Evolutionary conservation across 768 basidiomycete genomes (phyloP).

Genomic region (Collybia mongolica): DNA sequence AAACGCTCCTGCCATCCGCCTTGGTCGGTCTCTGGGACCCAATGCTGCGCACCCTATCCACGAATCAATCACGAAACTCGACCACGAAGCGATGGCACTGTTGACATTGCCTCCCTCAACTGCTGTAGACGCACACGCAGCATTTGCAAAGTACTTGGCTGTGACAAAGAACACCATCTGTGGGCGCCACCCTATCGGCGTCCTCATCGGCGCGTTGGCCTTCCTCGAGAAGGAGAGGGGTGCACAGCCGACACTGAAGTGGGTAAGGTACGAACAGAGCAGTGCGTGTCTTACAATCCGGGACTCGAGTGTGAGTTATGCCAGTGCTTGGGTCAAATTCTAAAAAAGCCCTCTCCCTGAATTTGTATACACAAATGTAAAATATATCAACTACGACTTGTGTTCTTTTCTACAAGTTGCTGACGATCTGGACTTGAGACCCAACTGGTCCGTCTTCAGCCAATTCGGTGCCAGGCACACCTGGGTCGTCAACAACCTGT

Average conservation of each 20-base stretch:
- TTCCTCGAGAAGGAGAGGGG: slow-evolving; percentile 45
- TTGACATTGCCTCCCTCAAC: slow-evolving; percentile 57
- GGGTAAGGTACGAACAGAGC: slow-evolving; percentile 95
- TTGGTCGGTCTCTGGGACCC: slow-evolving; percentile 44
- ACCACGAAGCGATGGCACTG: slow-evolving; percentile 82
- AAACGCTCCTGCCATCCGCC: slow-evolving; percentile 42
- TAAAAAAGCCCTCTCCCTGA: slow-evolving; percentile 22
- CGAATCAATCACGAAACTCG: slow-evolving; percentile 78
- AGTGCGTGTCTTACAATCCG: slow-evolving; percentile 61
- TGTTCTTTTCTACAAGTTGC: slow-evolving; percentile 36
- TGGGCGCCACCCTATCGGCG: slow-evolving; percentile 93
- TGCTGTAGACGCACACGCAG: slow-evolving; percentile 51
- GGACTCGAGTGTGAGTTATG: slow-evolving; percentile 96
- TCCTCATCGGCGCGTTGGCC: slow-evolving; percentile 77
- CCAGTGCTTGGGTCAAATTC: slow-evolving; percentile 80
- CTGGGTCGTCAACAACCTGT: slow-evolving; percentile 71
- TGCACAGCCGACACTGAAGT: slow-evolving; percentile 51
- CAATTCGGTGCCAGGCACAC: slow-evolving; percentile 64
- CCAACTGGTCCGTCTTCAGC: slow-evolving; percentile 60
- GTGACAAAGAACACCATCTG: slow-evolving; percentile 94
- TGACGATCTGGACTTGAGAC: slow-evolving; percentile 38
- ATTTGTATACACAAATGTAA: slow-evolving; percentile 1
- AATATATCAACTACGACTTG: too few relatives aligned
- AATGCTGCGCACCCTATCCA: slow-evolving; percentile 66
- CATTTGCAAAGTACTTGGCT: slow-evolving; percentile 66